These are phyloP conservation scores for Stenogyne calaminthoides DNA, from an alignment of 305 asterid species.

Conservation along the genomic window DNA sequence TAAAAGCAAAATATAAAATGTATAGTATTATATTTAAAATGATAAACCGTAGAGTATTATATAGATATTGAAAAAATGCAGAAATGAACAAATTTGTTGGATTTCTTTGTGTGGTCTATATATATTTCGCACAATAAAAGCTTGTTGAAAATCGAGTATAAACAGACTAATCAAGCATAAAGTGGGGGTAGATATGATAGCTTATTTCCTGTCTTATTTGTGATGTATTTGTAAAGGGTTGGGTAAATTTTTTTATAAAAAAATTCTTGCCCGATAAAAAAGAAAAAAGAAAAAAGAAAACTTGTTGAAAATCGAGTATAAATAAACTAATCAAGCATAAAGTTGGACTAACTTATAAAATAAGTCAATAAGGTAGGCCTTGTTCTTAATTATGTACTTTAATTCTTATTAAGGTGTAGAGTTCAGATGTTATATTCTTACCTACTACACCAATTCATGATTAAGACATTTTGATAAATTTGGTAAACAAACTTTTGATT, in stretches of 20 bases:
- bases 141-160: neutral
- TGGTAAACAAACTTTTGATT: no score
- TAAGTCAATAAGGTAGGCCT: neutral
- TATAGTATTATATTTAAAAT: no score
- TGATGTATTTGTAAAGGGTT: no score
- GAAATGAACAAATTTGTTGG: neutral
- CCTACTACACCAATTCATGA: constrained; percentile 22
- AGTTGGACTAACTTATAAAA: neutral
- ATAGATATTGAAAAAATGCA: no score
- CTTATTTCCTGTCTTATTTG: no score
- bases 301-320: neutral
- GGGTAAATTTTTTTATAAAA: no score
- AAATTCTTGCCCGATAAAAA: no score
- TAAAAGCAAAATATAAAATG: no score
- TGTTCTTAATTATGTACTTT: neutral
- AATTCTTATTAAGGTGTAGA: neutral
- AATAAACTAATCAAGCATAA: neutral
- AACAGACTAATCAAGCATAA: neutral
- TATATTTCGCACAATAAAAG: neutral
- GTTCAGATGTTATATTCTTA: neutral
- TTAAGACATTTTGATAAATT: no score
- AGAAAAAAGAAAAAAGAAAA: no score
- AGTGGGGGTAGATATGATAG: no score
- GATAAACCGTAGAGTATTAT: no score
- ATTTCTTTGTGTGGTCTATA: neutral